Evolutionary conservation across 2,329 filamentous ascomycete species (phyloP).

Genomic region (Ophiostoma montium): DNA sequence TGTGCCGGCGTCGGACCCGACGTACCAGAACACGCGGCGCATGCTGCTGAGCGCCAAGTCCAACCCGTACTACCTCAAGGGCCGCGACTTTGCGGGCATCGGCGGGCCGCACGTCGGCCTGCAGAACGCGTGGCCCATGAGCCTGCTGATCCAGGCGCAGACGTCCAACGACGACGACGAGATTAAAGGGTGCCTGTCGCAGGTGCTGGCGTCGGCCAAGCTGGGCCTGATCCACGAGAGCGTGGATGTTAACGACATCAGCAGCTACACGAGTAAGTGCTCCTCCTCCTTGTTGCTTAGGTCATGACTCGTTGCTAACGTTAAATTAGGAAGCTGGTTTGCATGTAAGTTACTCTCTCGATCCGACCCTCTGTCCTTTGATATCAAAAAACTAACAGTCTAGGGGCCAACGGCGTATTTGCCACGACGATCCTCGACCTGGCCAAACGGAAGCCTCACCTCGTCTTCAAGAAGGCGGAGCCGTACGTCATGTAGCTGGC

Average conservation of each 20-base stretch:
- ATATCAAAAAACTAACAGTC: slow-evolving; percentile 7
- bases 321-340: slow-evolving; percentile 57
- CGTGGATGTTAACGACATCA: slow-evolving; percentile 57
- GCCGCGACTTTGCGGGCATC: slow-evolving; percentile 68
- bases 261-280: slow-evolving; percentile 56
- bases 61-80: slow-evolving; percentile 81
- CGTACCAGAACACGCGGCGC: slow-evolving; percentile 77
- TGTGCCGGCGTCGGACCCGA: slow-evolving; percentile 44
- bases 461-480: slow-evolving; percentile 58
- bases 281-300: background rate
- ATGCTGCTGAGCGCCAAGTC: slow-evolving; percentile 58
- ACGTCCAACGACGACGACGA: slow-evolving; percentile 74
- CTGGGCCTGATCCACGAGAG: slow-evolving; percentile 86
- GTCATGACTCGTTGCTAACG: slow-evolving; percentile 10
- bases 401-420: slow-evolving; percentile 88
- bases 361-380: background rate
- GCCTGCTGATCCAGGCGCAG: slow-evolving; percentile 77
- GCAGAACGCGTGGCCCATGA: slow-evolving; percentile 95
- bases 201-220: slow-evolving; percentile 61
- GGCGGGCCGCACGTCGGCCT: slow-evolving; percentile 71
- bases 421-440: slow-evolving; percentile 83
- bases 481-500: too few species aligned
- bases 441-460: slow-evolving; percentile 72
- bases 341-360: slow-evolving; percentile 41
- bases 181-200: slow-evolving; percentile 56